A percentile compares a stretch with the other conserved stretches of the same genome.
phyloP scores from a whole-genome alignment of 805 yeast species.

The Candida michaelii region DNA sequence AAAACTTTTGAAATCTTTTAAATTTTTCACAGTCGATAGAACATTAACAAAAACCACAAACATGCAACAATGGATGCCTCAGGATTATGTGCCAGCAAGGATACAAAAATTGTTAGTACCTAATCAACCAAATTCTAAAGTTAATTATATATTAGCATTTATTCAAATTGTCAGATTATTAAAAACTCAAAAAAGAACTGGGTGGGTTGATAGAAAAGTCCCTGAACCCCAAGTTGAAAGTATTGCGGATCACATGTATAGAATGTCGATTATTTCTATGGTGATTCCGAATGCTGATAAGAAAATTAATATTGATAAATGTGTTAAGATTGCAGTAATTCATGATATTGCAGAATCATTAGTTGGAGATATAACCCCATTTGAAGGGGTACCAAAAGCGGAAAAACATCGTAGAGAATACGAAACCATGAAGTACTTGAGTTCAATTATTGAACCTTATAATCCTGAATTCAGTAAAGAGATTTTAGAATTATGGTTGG shows the following conservation, averaged over 20 bases:
- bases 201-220: slow-evolving; percentile 77
- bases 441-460: slow-evolving; percentile 62
- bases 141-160: slow-evolving; percentile 56
- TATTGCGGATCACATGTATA: slow-evolving; percentile 93
- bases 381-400: slow-evolving; percentile 62
- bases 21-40: neutral
- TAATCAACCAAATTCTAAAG: slow-evolving; percentile 19
- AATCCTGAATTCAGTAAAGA: slow-evolving; percentile 62
- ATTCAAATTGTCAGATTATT: slow-evolving; percentile 67
- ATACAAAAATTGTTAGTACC: slow-evolving; percentile 38
- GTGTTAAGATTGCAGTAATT: slow-evolving; percentile 81
- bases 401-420: slow-evolving; percentile 86
- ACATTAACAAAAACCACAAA: slow-evolving; percentile 8
- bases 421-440: slow-evolving; percentile 65
- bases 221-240: slow-evolving; percentile 58
- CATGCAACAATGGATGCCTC: slow-evolving; percentile 50
- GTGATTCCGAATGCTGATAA: slow-evolving; percentile 48
- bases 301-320: slow-evolving; percentile 60
- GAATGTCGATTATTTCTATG: slow-evolving; percentile 85
- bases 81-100: slow-evolving; percentile 50
- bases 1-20: neutral
- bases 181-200: slow-evolving; percentile 84
- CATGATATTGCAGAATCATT: slow-evolving; percentile 94
- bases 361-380: slow-evolving; percentile 92
- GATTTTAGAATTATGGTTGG: slow-evolving; percentile 74